Conservation (phyloP, 2,329 filamentous ascomycete genomes). For the Xylariaceae sp. region DNA sequence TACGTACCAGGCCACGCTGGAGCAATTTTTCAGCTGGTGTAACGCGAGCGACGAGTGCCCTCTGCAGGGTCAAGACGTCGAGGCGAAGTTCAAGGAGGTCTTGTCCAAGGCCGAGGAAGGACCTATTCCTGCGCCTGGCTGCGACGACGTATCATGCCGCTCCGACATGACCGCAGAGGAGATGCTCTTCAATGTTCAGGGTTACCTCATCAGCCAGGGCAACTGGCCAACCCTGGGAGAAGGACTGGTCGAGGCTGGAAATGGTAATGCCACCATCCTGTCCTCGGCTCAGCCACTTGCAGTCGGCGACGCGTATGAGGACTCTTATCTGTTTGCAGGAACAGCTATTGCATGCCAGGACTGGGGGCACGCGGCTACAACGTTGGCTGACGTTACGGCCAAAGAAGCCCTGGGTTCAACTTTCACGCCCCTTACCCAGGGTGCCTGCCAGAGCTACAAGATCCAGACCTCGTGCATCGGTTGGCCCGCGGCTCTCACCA, state of each 20-base stretch:
- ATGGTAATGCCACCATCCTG: constrained; percentile 32
- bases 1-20: constrained; percentile 31
- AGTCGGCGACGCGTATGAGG: constrained; percentile 17
- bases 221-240: constrained; percentile 19
- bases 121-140: constrained; percentile 33
- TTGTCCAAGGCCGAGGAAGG: constrained; percentile 24
- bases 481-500: constrained; percentile 33
- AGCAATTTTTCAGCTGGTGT: constrained; percentile 35
- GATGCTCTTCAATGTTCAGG: constrained; percentile 28
- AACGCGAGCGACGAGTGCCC: constrained; percentile 23
- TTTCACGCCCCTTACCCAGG: constrained; percentile 30
- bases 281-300: constrained; percentile 24
- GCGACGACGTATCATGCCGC: constrained; percentile 23
- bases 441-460: constrained; percentile 29
- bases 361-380: constrained; percentile 25
- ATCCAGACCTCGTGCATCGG: constrained; percentile 34
- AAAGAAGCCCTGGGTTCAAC: constrained; percentile 25
- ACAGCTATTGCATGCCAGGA: constrained; percentile 35
- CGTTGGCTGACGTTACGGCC: constrained; percentile 20
- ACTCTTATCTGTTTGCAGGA: constrained; percentile 22
- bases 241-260: constrained; percentile 24
- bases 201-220: constrained; percentile 20
- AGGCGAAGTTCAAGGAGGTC: constrained; percentile 21
- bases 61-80: constrained; percentile 25
- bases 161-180: constrained; percentile 28